Conservation (phyloP, 768 basidiomycete species). For the Hygrophorus russula region DNA sequence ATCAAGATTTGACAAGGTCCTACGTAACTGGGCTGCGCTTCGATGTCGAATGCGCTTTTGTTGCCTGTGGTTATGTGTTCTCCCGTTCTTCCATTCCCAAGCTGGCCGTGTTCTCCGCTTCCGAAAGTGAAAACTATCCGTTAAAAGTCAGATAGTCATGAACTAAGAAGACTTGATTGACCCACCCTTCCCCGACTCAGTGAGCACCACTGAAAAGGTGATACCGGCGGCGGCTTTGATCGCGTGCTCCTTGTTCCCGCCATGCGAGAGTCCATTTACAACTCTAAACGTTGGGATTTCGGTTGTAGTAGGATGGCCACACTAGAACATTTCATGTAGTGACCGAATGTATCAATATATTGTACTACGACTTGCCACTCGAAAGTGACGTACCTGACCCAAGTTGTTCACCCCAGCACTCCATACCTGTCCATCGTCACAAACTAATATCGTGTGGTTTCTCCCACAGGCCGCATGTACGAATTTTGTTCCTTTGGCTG, state of each 20-base stretch:
- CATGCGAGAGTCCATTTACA: constrained; percentile 45
- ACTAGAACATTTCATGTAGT: no score
- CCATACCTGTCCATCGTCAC: constrained; percentile 76
- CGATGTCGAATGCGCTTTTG: constrained; percentile 74
- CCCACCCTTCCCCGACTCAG: constrained; percentile 70
- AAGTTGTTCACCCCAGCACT: constrained; percentile 69
- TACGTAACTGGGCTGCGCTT: constrained; percentile 50
- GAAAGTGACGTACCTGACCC: constrained; percentile 55
- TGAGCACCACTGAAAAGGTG: constrained; percentile 75
- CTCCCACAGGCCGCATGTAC: constrained; percentile 78
- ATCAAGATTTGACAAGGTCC: not conserved
- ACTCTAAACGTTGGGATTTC: constrained; percentile 59
- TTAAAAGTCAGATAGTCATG: not conserved
- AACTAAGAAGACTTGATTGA: constrained; percentile 2
- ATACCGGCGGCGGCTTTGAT: constrained; percentile 73
- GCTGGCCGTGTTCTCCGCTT: constrained; percentile 85
- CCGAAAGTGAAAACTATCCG: constrained; percentile 75
- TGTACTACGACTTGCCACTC: not conserved
- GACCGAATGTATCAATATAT: no score
- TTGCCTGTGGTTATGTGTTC: constrained; percentile 82
- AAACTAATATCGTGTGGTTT: constrained; percentile 75
- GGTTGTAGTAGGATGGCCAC: constrained; percentile 54
- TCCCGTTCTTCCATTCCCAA: constrained; percentile 90
- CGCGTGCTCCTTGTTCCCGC: constrained; percentile 52
- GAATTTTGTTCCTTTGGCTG: constrained; percentile 44